A percentile compares a stretch with the other conserved stretches of the same genome.
These are phyloP conservation scores for Cetraspora pellucida DNA, from an alignment of 192 early-diverging fungal species.

Conservation along the genomic window DNA sequence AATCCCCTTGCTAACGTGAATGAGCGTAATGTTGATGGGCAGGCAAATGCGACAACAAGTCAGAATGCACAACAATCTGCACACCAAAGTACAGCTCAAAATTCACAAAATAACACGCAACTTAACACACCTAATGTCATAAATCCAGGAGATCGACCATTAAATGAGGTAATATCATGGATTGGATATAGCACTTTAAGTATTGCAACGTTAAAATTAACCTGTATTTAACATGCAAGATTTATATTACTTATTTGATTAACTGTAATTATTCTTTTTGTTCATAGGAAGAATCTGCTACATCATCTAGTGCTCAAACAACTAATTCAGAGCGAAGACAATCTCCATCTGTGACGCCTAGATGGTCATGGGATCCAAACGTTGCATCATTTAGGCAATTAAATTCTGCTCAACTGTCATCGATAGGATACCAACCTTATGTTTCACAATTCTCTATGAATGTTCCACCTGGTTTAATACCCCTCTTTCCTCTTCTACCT, in stretches of 20 bases:
- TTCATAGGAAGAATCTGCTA: neutral
- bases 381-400: constrained; percentile 14
- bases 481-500: constrained; percentile 40
- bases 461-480: constrained; percentile 42
- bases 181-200: too few species aligned
- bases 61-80: neutral
- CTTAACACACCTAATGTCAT: neutral
- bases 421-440: neutral
- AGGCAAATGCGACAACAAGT: neutral
- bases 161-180: neutral
- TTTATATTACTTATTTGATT: neutral
- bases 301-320: constrained; percentile 12
- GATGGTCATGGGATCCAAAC: constrained; percentile 15
- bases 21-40: constrained; percentile 5
- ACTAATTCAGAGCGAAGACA: neutral
- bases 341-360: neutral
- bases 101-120: neutral
- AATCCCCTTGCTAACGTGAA: constrained; percentile 13
- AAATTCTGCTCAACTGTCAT: constrained; percentile 1
- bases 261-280: neutral
- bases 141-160: neutral
- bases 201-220: neutral
- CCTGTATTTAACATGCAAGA: neutral
- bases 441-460: constrained; percentile 26
- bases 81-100: constrained; percentile 9